These are phyloP conservation scores for Biscogniauxia marginata DNA, from an alignment of 2,329 filamentous ascomycete genomes.

Conservation along the genomic window DNA sequence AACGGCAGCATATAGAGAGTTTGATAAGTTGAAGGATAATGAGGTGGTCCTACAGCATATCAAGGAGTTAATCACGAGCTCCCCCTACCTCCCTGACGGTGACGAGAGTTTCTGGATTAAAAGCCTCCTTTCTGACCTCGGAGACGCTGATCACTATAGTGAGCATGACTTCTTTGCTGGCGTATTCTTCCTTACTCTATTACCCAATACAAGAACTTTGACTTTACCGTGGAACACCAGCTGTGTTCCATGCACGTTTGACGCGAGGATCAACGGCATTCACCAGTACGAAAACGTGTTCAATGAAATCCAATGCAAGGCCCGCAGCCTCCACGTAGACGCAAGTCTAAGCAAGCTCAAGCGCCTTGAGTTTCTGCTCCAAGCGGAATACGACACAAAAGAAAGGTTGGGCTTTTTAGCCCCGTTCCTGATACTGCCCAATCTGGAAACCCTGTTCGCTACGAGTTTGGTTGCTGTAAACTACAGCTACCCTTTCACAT, in stretches of 20 bases:
- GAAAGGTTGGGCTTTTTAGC: constrained; percentile 1
- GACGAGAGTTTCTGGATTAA: constrained; percentile 2
- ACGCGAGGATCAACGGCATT: not conserved
- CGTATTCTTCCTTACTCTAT: constrained; percentile 7
- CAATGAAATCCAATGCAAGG: not conserved
- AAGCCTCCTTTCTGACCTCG: constrained; percentile 2
- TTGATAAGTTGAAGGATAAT: not conserved
- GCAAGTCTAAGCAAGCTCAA: constrained; percentile 4
- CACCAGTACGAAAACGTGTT: constrained; percentile 1
- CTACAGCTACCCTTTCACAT: constrained; percentile 4
- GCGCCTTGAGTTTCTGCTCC: not conserved
- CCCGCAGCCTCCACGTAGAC: not conserved
- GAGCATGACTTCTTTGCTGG: constrained; percentile 1
- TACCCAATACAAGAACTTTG: constrained; percentile 5
- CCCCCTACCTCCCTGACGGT: constrained; percentile 6
- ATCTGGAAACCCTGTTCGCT: constrained; percentile 2
- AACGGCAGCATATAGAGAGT: not conserved
- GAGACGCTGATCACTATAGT: not conserved
- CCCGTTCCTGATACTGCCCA: not conserved
- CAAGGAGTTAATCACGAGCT: constrained; percentile 3
- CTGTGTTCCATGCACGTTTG: not conserved
- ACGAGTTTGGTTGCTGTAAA: constrained; percentile 2
- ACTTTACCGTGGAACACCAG: constrained; percentile 2
- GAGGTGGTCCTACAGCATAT: not conserved
- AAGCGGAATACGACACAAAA: constrained; percentile 1